Percentiles rank a stretch among this genome's conserved stretches.
phyloP scores from a whole-genome alignment of 2,329 filamentous ascomycete genomes.

The Colletotrichum somersetense region DNA sequence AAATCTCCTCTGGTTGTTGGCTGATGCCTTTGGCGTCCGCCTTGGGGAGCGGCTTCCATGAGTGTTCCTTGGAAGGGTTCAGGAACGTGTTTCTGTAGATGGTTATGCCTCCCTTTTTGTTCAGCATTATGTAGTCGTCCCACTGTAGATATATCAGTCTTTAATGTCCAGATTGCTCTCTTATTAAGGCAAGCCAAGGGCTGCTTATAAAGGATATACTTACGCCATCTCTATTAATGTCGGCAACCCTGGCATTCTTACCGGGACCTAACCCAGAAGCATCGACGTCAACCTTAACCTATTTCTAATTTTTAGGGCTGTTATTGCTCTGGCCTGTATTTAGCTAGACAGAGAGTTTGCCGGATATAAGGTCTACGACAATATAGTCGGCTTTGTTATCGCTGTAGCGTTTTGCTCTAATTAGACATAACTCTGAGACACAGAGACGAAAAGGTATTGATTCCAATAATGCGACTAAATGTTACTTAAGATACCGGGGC shows the following conservation, averaged over 20 bases:
- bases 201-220: not conserved
- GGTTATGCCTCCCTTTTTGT: slow-evolving; percentile 25
- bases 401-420: not conserved
- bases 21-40: not conserved
- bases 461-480: slow-evolving; percentile 40
- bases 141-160: not conserved
- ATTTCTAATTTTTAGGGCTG: slow-evolving; percentile 9
- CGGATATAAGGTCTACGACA: slow-evolving; percentile 33
- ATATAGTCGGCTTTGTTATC: slow-evolving; percentile 40
- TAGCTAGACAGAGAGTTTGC: slow-evolving; percentile 26
- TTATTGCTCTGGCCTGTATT: not conserved
- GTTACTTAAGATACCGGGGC: slow-evolving; percentile 30
- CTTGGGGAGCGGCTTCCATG: not conserved
- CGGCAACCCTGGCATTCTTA: slow-evolving; percentile 42
- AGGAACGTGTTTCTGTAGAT: slow-evolving; percentile 39
- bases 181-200: not conserved
- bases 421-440: not conserved
- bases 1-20: not conserved
- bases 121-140: slow-evolving; percentile 43
- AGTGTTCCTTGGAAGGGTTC: not conserved
- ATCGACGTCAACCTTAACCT: slow-evolving; percentile 30
- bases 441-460: not conserved
- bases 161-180: not conserved
- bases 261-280: slow-evolving; percentile 40
- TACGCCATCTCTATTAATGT: slow-evolving; percentile 45